Base-by-base conservation (phyloP, 257 asterid species). In the Thymus quinquecostatus region DNA sequence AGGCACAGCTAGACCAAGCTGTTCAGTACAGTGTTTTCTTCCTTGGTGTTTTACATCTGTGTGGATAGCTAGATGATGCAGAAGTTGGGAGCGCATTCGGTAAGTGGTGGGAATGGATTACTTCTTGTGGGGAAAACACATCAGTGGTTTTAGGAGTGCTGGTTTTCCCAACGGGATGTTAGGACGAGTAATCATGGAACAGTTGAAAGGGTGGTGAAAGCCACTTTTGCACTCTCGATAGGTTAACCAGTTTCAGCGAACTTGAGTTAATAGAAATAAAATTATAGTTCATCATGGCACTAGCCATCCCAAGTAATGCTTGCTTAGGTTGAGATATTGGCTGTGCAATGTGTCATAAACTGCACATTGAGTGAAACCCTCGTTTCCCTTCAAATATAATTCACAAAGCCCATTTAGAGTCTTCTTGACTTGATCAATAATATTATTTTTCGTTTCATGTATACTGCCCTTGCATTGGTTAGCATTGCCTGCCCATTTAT, bases 91-190 rank as follows among this genome's bases (percentile, higher is more conserved):
- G 21, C 7, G 2, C 28, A 7, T 3, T 1, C 27, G 55, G 14
- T 10, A 2, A n/a, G 51, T n/a, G 51, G 8, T 13, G 55, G 55
- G 55, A 27, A 14, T 49, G 28, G 55, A 13, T 49, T 49, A 49
- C 28, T 49, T 49, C 27, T n/a, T 40, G 10, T 40, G 21, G 44
- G 43, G 65, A 56, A 41, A 10, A 58, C 56, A 21, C 57, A 27
- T 8, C 28, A 36, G 41, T 27, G 3, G 53, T 51, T 50, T 8
- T 28, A 41, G 14, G 61, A 41, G 65, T 69, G 13, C 65, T 34
- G 40, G 58, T 67, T 48, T 60, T 72, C 61, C 48, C 14, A n/a
- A 9, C 65, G 51, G 44, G 50, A 45, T 65, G 38, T 73, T 56
- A 60, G 43, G 51, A 54, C 30, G 1, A 57, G 29, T 64, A 53